A percentile compares a stretch with the other conserved stretches of the same genome.
phyloP scores from a whole-genome alignment of 2,329 filamentous ascomycete genomes.

The Aureobasidium melanogenum region DNA sequence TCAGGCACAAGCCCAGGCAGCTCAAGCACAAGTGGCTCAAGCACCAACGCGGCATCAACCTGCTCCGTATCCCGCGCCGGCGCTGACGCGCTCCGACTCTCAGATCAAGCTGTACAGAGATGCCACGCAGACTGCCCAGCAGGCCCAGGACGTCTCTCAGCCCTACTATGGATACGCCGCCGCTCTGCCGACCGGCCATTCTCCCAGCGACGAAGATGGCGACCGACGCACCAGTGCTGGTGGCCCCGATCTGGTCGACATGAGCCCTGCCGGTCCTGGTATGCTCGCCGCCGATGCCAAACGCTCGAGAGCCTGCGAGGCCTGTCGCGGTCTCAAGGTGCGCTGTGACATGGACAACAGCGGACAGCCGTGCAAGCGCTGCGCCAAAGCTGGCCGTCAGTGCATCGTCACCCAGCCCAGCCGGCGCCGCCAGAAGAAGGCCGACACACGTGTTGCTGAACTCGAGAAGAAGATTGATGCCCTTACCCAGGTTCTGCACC shows the following conservation, averaged over 20 bases:
- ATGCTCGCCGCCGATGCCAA: conserved; percentile 21
- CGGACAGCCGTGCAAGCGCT: conserved; percentile 54
- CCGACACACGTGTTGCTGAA: conserved; percentile 79
- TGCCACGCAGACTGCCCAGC: not conserved
- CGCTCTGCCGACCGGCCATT: not conserved
- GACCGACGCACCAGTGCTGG: conserved; percentile 4
- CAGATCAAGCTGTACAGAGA: conserved; percentile 11
- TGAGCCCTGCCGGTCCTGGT: not conserved
- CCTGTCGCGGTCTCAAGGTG: conserved; percentile 48
- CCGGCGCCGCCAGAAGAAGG: conserved; percentile 82
- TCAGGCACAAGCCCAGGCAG: conserved; percentile 3
- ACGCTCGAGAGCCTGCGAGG: conserved; percentile 39
- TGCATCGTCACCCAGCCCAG: conserved; percentile 69
- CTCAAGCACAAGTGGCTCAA: conserved; percentile 6
- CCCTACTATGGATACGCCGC: conserved; percentile 7
- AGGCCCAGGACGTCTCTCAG: not conserved
- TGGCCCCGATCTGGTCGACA: conserved; percentile 3
- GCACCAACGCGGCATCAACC: conserved; percentile 11
- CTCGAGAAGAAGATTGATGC: conserved; percentile 90
- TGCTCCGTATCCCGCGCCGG: conserved; percentile 11
- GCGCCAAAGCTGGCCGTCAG: conserved; percentile 66
- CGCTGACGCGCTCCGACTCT: conserved; percentile 9
- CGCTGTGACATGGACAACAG: conserved; percentile 71
- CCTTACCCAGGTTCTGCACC: conserved; percentile 68
- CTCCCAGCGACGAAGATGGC: conserved; percentile 9